Base-by-base conservation (phyloP, 768 basidiomycete species). In the Phlebiopsis flavidoalba region DNA sequence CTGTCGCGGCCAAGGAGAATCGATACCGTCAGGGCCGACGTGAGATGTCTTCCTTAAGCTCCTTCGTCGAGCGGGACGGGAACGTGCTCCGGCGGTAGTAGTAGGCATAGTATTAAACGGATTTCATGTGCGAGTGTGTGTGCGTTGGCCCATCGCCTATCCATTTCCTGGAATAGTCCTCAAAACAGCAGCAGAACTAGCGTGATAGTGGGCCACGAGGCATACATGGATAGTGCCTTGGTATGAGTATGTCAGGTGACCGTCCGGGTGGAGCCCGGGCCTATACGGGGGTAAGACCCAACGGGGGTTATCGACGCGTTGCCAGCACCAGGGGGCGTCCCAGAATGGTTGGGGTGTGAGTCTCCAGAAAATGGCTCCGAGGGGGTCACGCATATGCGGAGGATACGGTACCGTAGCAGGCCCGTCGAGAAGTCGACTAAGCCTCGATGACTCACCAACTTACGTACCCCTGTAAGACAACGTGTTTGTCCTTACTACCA, bases 391-490 rank as follows among this genome's bases (percentile, higher is more conserved):
- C 22, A 35, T 21, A 15, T 31, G 14, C 10, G 48, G 73, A 17
- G 73, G 70, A 8, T 62, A 62, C 7, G 77, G 70, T 2, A 67
- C 75, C 2, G 72, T 71, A 6, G 80, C 80, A 0, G 82, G 82
- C 2, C 83, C 85, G 58, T 89, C 87, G 2, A 89, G 74, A 21
- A 89, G 77, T 63, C 85, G 77, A 5, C 80, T 83, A 15, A 73
- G 59, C 31, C 69, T 60, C 12, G 79, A 79, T 1, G 78, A 75
- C 63, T 85, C 83, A n/a, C n/a, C 19, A 89, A 71, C 19, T 70
- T 72, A 7, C 83, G 76, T 50, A 88, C 79, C 22, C 89, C 89
- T 11, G 84, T 81, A 15, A 88, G 72, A 70, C 89, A 91, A 10
- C 80, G 78, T 4, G 78, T 4, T 78, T 74, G 67, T 89, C 82